Conservation (phyloP, 148 eudicot species). For the Pharnaceum exiguum region DNA sequence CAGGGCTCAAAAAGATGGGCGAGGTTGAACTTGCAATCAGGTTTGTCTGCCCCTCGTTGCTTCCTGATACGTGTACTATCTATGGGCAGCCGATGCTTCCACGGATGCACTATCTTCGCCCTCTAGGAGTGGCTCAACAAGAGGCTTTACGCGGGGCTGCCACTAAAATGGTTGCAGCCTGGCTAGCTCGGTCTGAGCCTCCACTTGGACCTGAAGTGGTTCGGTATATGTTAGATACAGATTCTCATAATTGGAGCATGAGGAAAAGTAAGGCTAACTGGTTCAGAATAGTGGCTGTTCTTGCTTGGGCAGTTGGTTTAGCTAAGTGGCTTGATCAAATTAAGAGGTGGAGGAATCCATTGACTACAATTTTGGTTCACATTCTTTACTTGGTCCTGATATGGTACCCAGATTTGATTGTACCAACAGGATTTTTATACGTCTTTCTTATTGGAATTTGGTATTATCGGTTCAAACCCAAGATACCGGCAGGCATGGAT, state of each 20-base stretch:
- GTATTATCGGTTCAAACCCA: constrained; percentile 88
- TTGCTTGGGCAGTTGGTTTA: constrained; percentile 85
- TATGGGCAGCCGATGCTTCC: constrained; percentile 92
- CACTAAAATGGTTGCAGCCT: constrained; percentile 80
- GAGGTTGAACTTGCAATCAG: constrained; percentile 86
- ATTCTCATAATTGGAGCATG: constrained; percentile 94
- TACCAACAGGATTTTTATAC: constrained; percentile 91
- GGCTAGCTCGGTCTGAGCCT: constrained; percentile 87
- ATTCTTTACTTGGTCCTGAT: constrained; percentile 78
- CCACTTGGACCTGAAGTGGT: constrained; percentile 90
- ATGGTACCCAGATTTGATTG: constrained; percentile 91
- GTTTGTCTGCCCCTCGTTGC: constrained; percentile 70
- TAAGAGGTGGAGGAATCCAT: constrained; percentile 78
- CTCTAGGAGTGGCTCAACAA: constrained; percentile 89
- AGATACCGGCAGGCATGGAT: constrained; percentile 91
- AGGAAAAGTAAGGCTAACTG: constrained; percentile 93
- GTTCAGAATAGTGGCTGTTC: constrained; percentile 80
- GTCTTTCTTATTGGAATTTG: constrained; percentile 79
- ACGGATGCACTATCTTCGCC: constrained; percentile 84
- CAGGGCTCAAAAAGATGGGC: constrained; percentile 91
- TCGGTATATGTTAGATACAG: constrained; percentile 79
- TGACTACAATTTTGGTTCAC: constrained; percentile 78
- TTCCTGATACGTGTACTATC: constrained; percentile 75
- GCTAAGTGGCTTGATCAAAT: constrained; percentile 86
- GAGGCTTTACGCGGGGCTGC: constrained; percentile 83